Base-by-base conservation (phyloP, 169 alveolate genomes). In the Besnoitia besnoiti region DNA sequence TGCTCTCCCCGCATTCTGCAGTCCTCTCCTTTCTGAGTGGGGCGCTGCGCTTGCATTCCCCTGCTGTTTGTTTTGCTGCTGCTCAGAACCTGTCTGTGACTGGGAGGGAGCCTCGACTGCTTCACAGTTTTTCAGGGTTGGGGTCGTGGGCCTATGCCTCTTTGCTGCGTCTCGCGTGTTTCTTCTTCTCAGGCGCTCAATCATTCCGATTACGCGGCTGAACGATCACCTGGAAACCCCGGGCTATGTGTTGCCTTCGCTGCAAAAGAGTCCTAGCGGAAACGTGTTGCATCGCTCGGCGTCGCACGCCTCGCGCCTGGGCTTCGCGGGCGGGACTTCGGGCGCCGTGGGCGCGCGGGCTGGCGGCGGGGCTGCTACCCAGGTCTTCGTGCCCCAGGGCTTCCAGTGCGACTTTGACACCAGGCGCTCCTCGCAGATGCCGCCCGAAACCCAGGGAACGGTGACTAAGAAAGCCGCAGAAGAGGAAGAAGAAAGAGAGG, bases 191-290 rank as follows among this genome's bases (percentile, higher is more conserved):
- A 90, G 93, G 93, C 85, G 93, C 80, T 90, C 93, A 5, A 90
- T 90, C 51, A n/a, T 90, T 30, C 93, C 93, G 35, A 42, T 90
- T 16, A 76, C 93, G 49, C 89, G 93, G 59, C 84, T 90, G 85
- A 90, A 90, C 90, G 93, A 90, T 87, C 84, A 90, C 85, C 93
- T 90, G 14, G 93, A 90, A 50, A 73, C 84, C 50, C 93, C 93
- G 80, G 24, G 80, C 39, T 67, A 67, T n/a, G 7, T 42, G 80
- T 42, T 67, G 80, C 80, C 80, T 30, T 8, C 80, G n/a, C 80
- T 27, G 77, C 77, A 67, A 16, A 24, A n/a, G 39, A 16, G 12
- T 7, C 80, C 7, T 37, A 24, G 80, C 80, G 42, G 80, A 7
- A 35, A 67, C 44, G 44, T 33, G 62, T 19, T 10, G 39, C 80